Evolutionary conservation across 257 asterid genomes (phyloP), one percentile per base, ranked within the genome.

Genomic region (Primulina tabacum): DNA sequence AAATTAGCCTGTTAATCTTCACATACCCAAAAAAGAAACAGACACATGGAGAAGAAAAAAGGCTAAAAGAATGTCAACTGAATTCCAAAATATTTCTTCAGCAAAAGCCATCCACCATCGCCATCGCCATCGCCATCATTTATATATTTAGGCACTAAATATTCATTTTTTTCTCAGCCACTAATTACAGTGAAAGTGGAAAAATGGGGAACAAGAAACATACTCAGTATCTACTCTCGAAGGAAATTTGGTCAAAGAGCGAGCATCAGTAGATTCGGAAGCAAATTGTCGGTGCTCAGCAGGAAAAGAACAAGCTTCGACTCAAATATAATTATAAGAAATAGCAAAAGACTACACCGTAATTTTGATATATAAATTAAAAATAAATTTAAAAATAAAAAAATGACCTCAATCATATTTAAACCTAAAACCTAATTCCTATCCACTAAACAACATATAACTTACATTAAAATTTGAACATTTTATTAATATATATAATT

Each of bases 151-250:
- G 65, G 60, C 30, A 11, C 55, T 65, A 12, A 57, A 3, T 61
- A 43, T 59, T 28, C 66, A 62, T 20, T 0, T 35, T 21, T 35
- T 21, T 29, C 43, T 52, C 29, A 6, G 63, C 7, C 1, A 0
- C 33, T 32, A 65, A 18, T 24, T 1, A 28, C 5, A 30, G 24
- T 2, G 60, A 16, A 58, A 47, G 18, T 18, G 69, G 30, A 57
- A 65, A 47, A 72, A 64, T 20, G 47, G 64, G 73, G 12, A 59
- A 21, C 30, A 52, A 67, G 71, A 74, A 74, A 71, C 85, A 77
- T 60, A 80, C 82, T 26, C 69, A 68, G 68, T 59, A 59, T 26
- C 30, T 28, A 28, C 30, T 28, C 30, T 28, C 30, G 69, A 34
- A 10, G 16, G 52, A 52, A 69, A 35, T 18, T 47, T 34, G 10